Conservation (phyloP, 257 asterid species). For the Primulina tabacum region DNA sequence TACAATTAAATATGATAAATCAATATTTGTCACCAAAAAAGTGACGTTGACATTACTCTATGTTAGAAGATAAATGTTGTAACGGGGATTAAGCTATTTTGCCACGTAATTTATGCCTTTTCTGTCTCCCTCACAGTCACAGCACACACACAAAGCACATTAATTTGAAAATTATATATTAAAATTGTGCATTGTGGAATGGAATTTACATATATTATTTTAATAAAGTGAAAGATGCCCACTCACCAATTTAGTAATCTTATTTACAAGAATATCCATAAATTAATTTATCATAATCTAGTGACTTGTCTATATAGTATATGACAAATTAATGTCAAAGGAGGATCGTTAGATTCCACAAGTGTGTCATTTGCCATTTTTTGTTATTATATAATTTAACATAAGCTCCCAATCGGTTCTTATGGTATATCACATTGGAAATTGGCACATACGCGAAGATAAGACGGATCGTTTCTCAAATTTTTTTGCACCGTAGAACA, state of each 20-base stretch:
- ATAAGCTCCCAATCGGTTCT: conserved; percentile 26
- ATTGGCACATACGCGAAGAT: no score
- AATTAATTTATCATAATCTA: conserved; percentile 34
- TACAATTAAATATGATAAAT: not conserved
- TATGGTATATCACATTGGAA: conserved; percentile 12
- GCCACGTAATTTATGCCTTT: conserved; percentile 37
- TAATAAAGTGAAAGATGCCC: conserved; percentile 54
- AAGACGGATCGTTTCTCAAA: not conserved
- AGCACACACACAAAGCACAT: conserved; percentile 34
- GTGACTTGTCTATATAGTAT: conserved; percentile 15
- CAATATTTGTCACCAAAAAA: conserved; percentile 15
- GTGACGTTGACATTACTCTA: conserved; percentile 11
- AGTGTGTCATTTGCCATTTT: conserved; percentile 22
- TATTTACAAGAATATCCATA: conserved; percentile 35
- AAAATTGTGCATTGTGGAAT: conserved; percentile 23
- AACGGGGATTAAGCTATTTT: conserved; percentile 13
- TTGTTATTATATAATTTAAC: conserved; percentile 21
- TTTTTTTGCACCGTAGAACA: no score
- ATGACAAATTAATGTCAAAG: conserved; percentile 25
- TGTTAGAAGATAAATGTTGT: not conserved
- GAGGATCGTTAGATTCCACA: conserved; percentile 42
- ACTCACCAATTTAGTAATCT: conserved; percentile 23
- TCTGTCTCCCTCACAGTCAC: conserved; percentile 39
- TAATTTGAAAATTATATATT: conserved; percentile 15
- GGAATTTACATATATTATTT: conserved; percentile 22